These are phyloP conservation scores for Colletotrichum cordylinicola DNA, from an alignment of 2,329 filamentous ascomycete genomes.

Conservation along the genomic window DNA sequence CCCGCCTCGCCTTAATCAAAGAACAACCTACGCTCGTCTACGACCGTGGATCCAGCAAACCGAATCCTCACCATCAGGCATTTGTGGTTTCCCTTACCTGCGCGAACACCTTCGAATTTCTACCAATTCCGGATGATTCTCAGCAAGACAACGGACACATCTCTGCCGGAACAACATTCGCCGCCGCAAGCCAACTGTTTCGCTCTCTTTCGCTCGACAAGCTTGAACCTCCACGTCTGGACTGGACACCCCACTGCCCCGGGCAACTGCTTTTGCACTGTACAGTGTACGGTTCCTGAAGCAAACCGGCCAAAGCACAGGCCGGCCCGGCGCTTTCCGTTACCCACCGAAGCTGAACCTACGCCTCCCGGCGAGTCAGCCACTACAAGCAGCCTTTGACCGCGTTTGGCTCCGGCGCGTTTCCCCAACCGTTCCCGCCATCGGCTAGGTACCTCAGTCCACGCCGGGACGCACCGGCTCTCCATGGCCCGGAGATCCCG, in stretches of 20 bases:
- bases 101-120: neutral
- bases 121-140: neutral
- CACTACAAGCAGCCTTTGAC: neutral
- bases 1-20: neutral
- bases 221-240: neutral
- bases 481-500: slow-evolving; percentile 9
- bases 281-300: neutral
- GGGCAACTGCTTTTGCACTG: neutral
- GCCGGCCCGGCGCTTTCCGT: neutral
- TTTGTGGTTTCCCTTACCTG: neutral
- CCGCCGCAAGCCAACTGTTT: neutral
- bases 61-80: neutral
- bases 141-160: neutral
- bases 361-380: neutral
- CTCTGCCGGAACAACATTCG: neutral
- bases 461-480: neutral
- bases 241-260: neutral
- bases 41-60: neutral
- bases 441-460: neutral
- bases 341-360: neutral
- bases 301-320: slow-evolving; percentile 5
- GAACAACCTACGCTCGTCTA: neutral
- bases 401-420: neutral
- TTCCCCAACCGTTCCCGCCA: neutral
- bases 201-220: neutral